Evolutionary conservation across 352 stramenopile species (phyloP).

Genomic region (Blastocystis sp.): DNA sequence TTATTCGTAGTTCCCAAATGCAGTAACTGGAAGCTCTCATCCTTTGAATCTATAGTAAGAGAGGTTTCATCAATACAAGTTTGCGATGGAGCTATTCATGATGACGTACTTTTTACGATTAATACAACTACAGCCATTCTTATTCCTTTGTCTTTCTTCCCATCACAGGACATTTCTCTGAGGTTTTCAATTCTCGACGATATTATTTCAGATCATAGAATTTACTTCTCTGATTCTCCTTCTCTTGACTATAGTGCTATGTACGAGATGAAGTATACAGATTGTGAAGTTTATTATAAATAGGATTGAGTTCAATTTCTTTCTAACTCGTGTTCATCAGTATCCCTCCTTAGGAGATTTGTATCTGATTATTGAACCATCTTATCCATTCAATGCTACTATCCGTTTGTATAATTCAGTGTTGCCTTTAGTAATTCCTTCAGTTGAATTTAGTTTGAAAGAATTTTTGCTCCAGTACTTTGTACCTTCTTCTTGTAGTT

Average conservation of each 20-base stretch:
- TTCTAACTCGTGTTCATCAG: neutral
- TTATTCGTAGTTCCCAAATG: constrained; percentile 41
- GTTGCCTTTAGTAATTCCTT: neutral
- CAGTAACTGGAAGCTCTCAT: neutral
- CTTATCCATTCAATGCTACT: neutral
- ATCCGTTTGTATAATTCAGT: neutral
- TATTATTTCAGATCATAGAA: no score
- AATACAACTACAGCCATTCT: neutral
- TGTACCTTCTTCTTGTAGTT: neutral
- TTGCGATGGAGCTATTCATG: neutral
- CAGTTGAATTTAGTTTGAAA: neutral
- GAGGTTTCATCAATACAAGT: neutral
- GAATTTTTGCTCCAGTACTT: neutral
- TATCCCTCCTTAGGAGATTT: neutral
- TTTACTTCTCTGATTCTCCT: constrained; percentile 1
- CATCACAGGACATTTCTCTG: neutral
- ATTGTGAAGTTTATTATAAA: neutral
- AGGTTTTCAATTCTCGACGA: neutral
- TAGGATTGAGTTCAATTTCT: neutral
- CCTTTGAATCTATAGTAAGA: neutral
- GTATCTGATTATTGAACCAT: constrained; percentile 23
- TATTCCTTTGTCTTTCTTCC: constrained; percentile 30
- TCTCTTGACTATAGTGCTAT: neutral
- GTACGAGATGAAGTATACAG: neutral
- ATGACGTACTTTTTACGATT: neutral